Evolutionary conservation across 2,329 filamentous ascomycete species (phyloP).

Genomic region (Hypoxylon sp.): DNA sequence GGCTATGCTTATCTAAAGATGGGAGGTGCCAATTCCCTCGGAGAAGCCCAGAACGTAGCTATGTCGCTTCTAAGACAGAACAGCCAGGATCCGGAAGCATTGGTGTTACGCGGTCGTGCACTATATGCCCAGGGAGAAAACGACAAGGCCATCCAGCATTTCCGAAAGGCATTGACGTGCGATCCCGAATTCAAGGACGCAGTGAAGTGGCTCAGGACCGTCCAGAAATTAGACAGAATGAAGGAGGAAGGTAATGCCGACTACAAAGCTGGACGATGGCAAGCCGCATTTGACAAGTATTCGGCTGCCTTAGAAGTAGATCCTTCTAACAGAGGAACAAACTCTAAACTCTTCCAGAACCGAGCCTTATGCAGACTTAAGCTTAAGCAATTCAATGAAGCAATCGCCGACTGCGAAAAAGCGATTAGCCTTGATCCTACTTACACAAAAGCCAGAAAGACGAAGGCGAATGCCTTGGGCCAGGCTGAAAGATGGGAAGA

Average conservation of each 20-base stretch:
- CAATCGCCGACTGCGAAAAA: slow-evolving; percentile 87
- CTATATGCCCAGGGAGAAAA: slow-evolving; percentile 95
- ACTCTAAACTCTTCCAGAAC: slow-evolving; percentile 95
- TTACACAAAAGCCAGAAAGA: slow-evolving; percentile 93
- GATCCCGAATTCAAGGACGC: slow-evolving; percentile 94
- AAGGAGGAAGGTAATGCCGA: slow-evolving; percentile 93
- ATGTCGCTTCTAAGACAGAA: slow-evolving; percentile 89
- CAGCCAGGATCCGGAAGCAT: slow-evolving; percentile 91
- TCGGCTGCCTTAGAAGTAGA: slow-evolving; percentile 87
- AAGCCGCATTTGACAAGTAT: slow-evolving; percentile 87
- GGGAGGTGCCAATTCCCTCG: slow-evolving; percentile 88
- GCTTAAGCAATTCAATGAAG: slow-evolving; percentile 85
- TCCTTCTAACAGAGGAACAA: slow-evolving; percentile 89
- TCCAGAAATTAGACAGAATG: slow-evolving; percentile 92
- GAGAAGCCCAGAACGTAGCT: slow-evolving; percentile 92
- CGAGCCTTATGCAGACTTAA: slow-evolving; percentile 86
- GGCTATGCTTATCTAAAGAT: slow-evolving; percentile 94
- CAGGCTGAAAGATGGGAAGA: slow-evolving; percentile 93
- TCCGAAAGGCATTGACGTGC: slow-evolving; percentile 88
- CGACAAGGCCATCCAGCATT: slow-evolving; percentile 92
- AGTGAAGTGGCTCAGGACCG: slow-evolving; percentile 87
- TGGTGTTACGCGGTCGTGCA: slow-evolving; percentile 89
- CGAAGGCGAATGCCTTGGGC: slow-evolving; percentile 90
- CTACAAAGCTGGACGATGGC: slow-evolving; percentile 88
- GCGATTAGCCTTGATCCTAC: slow-evolving; percentile 85